phyloP scores from a whole-genome alignment of 139 green algal genomes.

The Trebouxia sp. region DNA sequence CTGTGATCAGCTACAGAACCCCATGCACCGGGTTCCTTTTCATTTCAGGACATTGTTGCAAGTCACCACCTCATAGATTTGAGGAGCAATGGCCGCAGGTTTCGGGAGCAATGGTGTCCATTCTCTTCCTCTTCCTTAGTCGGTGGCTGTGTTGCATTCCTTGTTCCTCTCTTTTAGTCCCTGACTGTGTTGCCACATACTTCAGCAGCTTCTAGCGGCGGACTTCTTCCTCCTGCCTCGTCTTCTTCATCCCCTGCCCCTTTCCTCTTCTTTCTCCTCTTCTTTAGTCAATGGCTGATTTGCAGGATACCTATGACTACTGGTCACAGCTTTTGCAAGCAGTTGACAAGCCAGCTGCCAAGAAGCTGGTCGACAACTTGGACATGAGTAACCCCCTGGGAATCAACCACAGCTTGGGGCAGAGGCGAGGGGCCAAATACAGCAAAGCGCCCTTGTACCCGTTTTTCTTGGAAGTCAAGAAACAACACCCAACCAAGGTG shows the following conservation, averaged over 20 bases:
- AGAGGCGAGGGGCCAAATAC: not conserved
- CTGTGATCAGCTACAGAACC: not conserved
- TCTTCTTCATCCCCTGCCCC: no score
- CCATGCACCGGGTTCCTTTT: not conserved
- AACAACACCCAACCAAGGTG: conserved; percentile 51
- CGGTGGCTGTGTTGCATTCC: no score
- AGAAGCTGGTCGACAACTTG: conserved; percentile 35
- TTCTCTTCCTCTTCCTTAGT: no score
- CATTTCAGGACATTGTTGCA: not conserved
- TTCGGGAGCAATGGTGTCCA: no score
- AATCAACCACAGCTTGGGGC: not conserved
- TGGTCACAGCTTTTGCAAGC: conserved; percentile 46
- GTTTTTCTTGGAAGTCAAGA: conserved; percentile 41
- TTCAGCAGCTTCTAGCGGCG: no score
- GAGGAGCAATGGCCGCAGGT: no score
- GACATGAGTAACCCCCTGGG: conserved; percentile 37
- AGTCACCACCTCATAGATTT: not conserved
- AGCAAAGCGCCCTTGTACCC: conserved; percentile 29
- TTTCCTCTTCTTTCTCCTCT: no score
- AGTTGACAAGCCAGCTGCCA: conserved; percentile 50
- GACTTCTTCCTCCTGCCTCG: no score
- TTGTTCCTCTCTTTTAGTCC: no score
- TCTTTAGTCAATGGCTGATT: not conserved
- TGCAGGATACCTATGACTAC: conserved; percentile 47
- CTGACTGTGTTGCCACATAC: no score